Base-by-base conservation (phyloP, 257 asterid species). In the Capsicum chinense region DNA sequence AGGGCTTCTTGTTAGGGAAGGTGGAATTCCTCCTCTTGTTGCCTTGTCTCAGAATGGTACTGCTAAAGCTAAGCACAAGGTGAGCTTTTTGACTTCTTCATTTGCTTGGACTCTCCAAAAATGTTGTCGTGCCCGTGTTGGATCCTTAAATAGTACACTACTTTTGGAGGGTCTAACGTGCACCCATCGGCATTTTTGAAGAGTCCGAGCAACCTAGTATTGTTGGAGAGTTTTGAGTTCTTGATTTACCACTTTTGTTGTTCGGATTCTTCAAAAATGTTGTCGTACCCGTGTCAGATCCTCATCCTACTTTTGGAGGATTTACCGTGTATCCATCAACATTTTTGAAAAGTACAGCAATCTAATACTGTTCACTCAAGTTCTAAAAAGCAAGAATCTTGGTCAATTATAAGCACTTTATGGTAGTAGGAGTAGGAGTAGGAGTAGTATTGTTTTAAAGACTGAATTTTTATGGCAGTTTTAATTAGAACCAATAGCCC, bases 11-110 rank as follows among this genome's bases (percentile, higher is more conserved):
- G 97, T 96, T 52, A 90, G 98, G 67, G 99, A 96, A 92, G 99
- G 99, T 3, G 98, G 97, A 0, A 96, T 96, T 83, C 99, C 98
- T 56, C 99, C 99, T 2, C 91, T 96, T 83, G 98, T 96, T 87
- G 98, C 99, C 1, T 87, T 96, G 84, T 94, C 99, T 56, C 98
- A 96, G 88, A 84, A 82, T 62, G 99, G 98, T 39, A 93, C 97
- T 19, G 90, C 93, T 0, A 96, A 96, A 86, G 99, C 98, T 78
- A 96, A 96, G 91, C 97, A 92, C 87, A 93, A 96, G 98, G 99
- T 96, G 84, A 79, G 93, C 33, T 74, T 62, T 73, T 42, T 21
- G 11, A 47, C n/a, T 9, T 47, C 15, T 47, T 73, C n/a, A 42
- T 70, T 16, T 39, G n/a, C 73, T 6, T 5, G 3, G 2, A 6